phyloP scores from a whole-genome alignment of 306 rosid species.

The Purshia tridentata region DNA sequence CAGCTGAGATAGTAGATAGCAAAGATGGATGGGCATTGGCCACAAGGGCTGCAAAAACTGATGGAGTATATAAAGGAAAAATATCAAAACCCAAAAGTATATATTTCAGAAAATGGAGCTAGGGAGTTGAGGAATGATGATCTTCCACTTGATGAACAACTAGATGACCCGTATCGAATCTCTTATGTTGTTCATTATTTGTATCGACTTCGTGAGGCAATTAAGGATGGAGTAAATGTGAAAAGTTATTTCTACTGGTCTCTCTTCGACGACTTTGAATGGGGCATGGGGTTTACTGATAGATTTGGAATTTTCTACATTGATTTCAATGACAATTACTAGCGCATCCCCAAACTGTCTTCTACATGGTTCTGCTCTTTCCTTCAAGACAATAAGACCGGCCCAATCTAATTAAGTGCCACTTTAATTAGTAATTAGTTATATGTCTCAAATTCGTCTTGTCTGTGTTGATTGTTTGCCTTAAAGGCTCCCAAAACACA shows the following conservation, averaged over 20 bases:
- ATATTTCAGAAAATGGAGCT: conserved; percentile 37
- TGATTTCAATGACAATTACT: not conserved
- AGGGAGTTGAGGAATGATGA: not conserved
- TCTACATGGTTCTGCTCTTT: not conserved
- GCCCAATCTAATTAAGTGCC: too few relatives aligned
- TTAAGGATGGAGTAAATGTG: conserved; percentile 19
- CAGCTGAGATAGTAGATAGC: conserved; percentile 8
- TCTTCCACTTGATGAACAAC: not conserved
- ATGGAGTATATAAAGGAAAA: conserved; percentile 13
- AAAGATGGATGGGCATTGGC: conserved; percentile 19
- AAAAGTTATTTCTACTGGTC: conserved; percentile 12
- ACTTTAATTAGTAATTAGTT: too few relatives aligned
- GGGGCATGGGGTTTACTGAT: not conserved
- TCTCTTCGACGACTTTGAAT: conserved; percentile 13
- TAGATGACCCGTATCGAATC: not conserved
- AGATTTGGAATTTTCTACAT: not conserved
- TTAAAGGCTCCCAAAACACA: too few relatives aligned
- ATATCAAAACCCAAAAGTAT: conserved; percentile 27
- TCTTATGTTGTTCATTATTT: conserved; percentile 2
- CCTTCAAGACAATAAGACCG: not conserved
- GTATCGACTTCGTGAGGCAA: conserved; percentile 7
- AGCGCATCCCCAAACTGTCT: not conserved
- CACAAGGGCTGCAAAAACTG: conserved; percentile 30
- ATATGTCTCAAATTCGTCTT: too few relatives aligned
- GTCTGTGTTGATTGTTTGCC: too few relatives aligned